Conservation (phyloP, 768 basidiomycete species). For the Royoungia palumana region DNA sequence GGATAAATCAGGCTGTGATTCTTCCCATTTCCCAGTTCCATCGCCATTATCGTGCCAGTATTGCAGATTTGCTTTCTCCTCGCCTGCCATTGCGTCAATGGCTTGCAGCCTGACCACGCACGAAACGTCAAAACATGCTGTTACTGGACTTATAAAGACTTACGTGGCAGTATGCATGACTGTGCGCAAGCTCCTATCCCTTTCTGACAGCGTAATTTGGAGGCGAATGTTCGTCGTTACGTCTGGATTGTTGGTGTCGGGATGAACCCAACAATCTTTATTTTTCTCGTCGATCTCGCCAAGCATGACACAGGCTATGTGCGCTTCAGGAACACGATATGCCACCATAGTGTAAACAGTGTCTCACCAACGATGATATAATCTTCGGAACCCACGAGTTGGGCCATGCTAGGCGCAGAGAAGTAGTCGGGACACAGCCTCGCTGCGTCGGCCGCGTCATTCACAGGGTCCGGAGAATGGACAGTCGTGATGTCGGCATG, state of each 20-base stretch:
- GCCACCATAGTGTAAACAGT: too few relatives aligned
- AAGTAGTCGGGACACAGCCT: slow-evolving; percentile 16
- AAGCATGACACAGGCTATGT: slow-evolving; percentile 6
- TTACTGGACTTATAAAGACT: neutral
- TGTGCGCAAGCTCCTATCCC: slow-evolving; percentile 3
- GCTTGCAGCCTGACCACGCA: neutral
- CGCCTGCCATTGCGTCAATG: slow-evolving; percentile 2
- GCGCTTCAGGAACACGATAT: neutral
- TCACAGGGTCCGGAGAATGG: slow-evolving; percentile 9
- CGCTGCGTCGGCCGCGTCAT: slow-evolving; percentile 8
- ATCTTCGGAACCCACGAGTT: slow-evolving; percentile 7
- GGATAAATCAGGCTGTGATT: neutral
- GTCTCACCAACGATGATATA: slow-evolving; percentile 9
- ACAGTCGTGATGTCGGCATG: slow-evolving; percentile 11
- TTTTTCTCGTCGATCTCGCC: slow-evolving; percentile 11
- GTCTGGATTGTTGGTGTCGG: neutral
- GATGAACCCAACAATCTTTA: neutral
- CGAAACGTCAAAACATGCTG: neutral
- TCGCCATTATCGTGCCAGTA: slow-evolving; percentile 4
- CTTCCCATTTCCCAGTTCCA: slow-evolving; percentile 1
- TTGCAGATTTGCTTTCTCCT: neutral
- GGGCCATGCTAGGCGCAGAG: slow-evolving; percentile 12
- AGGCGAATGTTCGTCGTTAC: slow-evolving; percentile 11
- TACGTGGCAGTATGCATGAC: slow-evolving; percentile 13
- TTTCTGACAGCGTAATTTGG: slow-evolving; percentile 8